phyloP scores from a whole-genome alignment of 257 asterid genomes.

The Cordia subcordata region DNA sequence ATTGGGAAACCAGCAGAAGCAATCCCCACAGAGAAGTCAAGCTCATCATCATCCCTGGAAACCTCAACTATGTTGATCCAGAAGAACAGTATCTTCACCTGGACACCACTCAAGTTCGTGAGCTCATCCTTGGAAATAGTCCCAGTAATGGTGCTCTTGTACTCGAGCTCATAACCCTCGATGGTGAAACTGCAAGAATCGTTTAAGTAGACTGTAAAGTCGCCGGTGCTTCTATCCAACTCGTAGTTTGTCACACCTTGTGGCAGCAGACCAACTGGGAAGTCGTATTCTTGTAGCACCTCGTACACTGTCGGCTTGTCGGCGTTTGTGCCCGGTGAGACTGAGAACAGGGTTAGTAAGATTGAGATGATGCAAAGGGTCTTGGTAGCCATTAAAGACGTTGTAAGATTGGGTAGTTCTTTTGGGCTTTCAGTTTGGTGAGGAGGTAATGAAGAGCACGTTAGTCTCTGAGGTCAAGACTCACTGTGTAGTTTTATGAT shows the following conservation, averaged over 20 bases:
- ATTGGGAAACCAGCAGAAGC: constrained; percentile 51
- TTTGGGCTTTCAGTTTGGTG: neutral
- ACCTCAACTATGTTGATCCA: constrained; percentile 70
- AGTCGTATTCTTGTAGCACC: constrained; percentile 43
- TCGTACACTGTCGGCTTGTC: constrained; percentile 45
- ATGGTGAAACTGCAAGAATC: constrained; percentile 53
- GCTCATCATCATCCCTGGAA: constrained; percentile 25
- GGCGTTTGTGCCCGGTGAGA: constrained; percentile 11
- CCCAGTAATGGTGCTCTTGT: constrained; percentile 59
- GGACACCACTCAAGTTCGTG: constrained; percentile 49
- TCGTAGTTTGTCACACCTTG: constrained; percentile 60
- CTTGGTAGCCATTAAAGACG: constrained; percentile 19
- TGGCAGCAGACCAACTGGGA: constrained; percentile 77
- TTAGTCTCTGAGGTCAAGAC: neutral
- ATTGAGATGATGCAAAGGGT: constrained; percentile 10
- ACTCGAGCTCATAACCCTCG: constrained; percentile 50
- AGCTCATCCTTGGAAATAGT: constrained; percentile 36
- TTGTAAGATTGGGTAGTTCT: constrained; percentile 1
- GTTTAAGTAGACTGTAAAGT: constrained; percentile 47
- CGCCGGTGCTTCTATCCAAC: constrained; percentile 60
- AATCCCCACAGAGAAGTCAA: constrained; percentile 68
- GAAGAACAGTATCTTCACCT: constrained; percentile 53
- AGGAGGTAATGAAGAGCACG: neutral
- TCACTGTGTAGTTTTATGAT: neutral
- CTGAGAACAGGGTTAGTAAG: constrained; percentile 18